Evolutionary conservation across 768 basidiomycete genomes (phyloP).

Genomic region (Tremella mesenterica): DNA sequence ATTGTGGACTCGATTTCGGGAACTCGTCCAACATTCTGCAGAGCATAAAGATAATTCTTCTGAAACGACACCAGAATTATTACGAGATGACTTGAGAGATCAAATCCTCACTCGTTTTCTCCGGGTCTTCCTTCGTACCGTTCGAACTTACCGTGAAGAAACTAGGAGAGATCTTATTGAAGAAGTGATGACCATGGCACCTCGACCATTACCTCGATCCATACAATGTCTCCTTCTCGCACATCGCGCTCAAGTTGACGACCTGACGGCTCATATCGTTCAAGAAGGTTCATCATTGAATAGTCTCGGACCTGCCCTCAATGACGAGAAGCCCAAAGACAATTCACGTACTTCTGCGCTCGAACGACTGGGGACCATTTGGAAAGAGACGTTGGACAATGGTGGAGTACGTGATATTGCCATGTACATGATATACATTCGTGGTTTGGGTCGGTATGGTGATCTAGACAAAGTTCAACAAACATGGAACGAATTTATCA

Average conservation of each 20-base stretch:
- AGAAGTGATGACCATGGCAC: neutral
- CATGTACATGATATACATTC: constrained; percentile 63
- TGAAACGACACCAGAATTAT: too few species aligned
- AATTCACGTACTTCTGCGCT: neutral
- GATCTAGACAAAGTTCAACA: constrained; percentile 53
- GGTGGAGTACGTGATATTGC: constrained; percentile 56
- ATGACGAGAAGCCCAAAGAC: neutral
- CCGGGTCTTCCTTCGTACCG: too few species aligned
- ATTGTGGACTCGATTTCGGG: too few species aligned
- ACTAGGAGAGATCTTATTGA: neutral
- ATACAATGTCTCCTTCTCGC: neutral
- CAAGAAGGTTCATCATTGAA: neutral
- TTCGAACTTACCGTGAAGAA: too few species aligned
- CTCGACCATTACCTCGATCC: neutral
- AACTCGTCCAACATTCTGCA: too few species aligned
- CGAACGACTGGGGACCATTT: constrained; percentile 52
- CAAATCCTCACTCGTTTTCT: too few species aligned
- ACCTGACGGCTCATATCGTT: neutral
- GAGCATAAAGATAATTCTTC: too few species aligned
- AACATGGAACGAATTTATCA: constrained; percentile 38
- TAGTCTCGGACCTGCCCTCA: neutral
- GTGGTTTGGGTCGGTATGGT: constrained; percentile 53
- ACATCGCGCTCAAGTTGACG: neutral
- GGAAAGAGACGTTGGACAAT: constrained; percentile 57
- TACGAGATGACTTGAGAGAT: too few species aligned